Base-by-base conservation (phyloP, 2,329 filamentous ascomycete genomes). In the Scortechinia acanthostroma region DNA sequence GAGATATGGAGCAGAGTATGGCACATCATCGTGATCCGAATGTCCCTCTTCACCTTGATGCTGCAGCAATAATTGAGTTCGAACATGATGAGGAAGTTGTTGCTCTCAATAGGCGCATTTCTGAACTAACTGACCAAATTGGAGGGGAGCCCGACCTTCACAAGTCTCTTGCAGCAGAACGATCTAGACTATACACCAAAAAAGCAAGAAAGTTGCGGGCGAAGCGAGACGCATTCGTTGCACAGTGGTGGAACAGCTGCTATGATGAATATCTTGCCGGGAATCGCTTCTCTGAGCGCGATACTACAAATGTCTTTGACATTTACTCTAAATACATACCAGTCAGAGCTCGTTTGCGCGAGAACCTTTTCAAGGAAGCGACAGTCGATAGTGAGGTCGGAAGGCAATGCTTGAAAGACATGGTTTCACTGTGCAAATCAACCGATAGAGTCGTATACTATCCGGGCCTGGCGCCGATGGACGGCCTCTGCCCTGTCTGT, bases 1-100 rank as follows among this genome's bases (percentile, higher is more conserved):
- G 25, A 17, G 35, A 48, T 19, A 48, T 42, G 25, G 43, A 48
- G 28, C 25, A 42, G 43, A 46, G 46, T 25, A 48, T 48, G 46
- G 43, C 43, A 22, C 21, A 46, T 43, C 35, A 48, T 43, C 6
- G 43, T 21, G 43, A 48, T 42, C 16, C 33, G 3, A 48, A 48
- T 48, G 35, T 42, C 19, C 43, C 43, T 17, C 35, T 28, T 44
- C 19, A 33, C 3, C 46, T 48, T 25, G 20, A 43, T 22, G 21
- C 43, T 19, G 43, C 15, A 19, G 28, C 46, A 16, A 21, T 40
- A 6, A 17, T 6, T 10, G 17, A 13, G 10, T 19, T 40, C 6
- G 17, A 40, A 6, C 10, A 6, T 19, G 17, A 10, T 6, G 6
- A 10, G 6, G 35, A 40, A 19, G 20, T 19, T 6, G 20, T 13